A percentile compares a stretch with the other conserved stretches of the same genome.
Evolutionary conservation across 495 filamentous ascomycete genomes (phyloP).

Genomic region (Penicillium ochrochloron): DNA sequence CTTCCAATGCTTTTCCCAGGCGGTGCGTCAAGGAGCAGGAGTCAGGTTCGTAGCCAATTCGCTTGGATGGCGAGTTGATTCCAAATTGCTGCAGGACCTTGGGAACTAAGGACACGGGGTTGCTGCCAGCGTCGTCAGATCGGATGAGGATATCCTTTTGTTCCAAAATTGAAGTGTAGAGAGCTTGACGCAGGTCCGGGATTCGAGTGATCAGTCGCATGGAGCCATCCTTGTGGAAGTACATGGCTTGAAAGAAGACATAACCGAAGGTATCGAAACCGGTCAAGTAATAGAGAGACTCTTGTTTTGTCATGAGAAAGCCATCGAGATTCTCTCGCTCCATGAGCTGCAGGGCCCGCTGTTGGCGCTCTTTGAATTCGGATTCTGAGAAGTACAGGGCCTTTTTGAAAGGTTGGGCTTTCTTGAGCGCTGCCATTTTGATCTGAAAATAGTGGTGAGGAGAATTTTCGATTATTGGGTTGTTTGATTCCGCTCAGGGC

Average conservation of each 20-base stretch:
- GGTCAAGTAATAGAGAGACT: conserved; percentile 33
- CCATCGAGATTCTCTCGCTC: conserved; percentile 32
- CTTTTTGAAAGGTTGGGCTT: conserved; percentile 28
- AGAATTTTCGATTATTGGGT: background rate
- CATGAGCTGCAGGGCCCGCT: conserved; percentile 25
- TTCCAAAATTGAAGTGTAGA: conserved; percentile 29
- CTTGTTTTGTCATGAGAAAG: conserved; percentile 33
- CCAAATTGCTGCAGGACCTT: conserved; percentile 26
- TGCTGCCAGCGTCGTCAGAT: conserved; percentile 30
- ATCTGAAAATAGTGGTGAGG: background rate
- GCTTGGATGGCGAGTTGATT: conserved; percentile 24
- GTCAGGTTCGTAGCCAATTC: conserved; percentile 31
- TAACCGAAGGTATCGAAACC: conserved; percentile 36
- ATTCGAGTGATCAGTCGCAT: conserved; percentile 30
- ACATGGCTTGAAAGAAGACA: conserved; percentile 35
- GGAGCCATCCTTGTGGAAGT: conserved; percentile 32
- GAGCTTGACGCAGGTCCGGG: conserved; percentile 31
- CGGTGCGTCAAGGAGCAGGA: conserved; percentile 26
- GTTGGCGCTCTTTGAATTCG: conserved; percentile 24
- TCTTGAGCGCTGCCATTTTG: conserved; percentile 23
- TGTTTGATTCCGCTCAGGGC: background rate
- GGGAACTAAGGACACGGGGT: conserved; percentile 31
- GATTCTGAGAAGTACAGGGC: conserved; percentile 27
- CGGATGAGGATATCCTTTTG: conserved; percentile 30
- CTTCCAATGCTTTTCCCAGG: conserved; percentile 27